These are phyloP conservation scores for Cymbidium sinense DNA, from an alignment of 106 monocot genomes.

Conservation along the genomic window DNA sequence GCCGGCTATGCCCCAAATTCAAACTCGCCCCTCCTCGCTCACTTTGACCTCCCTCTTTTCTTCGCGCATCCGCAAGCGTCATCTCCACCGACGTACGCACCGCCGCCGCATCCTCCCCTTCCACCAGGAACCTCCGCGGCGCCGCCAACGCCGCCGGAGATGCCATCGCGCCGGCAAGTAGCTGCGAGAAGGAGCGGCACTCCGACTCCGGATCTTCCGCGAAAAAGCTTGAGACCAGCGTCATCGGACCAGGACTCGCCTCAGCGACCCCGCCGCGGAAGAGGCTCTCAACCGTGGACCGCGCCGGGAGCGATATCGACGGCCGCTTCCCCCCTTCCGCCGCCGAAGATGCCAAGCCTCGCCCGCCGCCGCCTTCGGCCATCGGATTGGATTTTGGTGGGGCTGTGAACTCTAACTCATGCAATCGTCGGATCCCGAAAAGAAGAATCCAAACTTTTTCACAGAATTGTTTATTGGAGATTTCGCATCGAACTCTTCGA, in stretches of 20 bases:
- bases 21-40: slow-evolving; percentile 4
- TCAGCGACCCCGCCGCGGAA: slow-evolving; percentile 23
- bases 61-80: background rate
- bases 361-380: slow-evolving; percentile 12
- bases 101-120: slow-evolving; percentile 3
- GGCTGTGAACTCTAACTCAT: background rate
- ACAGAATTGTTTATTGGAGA: background rate
- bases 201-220: slow-evolving; percentile 27
- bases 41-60: background rate
- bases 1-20: slow-evolving; percentile 12
- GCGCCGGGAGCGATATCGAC: slow-evolving; percentile 25
- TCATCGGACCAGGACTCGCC: slow-evolving; percentile 44
- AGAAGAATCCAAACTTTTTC: background rate
- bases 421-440: background rate
- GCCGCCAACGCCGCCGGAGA: slow-evolving; percentile 25
- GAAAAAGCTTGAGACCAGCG: slow-evolving; percentile 43
- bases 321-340: slow-evolving; percentile 6
- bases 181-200: slow-evolving; percentile 43
- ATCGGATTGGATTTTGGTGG: background rate
- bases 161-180: slow-evolving; percentile 43
- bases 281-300: slow-evolving; percentile 22
- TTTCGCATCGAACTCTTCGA: background rate
- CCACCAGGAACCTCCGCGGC: background rate
- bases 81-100: background rate
- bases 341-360: background rate